Evolutionary conservation across 2,329 filamentous ascomycete species (phyloP), one percentile per base, ranked within the genome.

Genomic region (Cercospora sojina): DNA sequence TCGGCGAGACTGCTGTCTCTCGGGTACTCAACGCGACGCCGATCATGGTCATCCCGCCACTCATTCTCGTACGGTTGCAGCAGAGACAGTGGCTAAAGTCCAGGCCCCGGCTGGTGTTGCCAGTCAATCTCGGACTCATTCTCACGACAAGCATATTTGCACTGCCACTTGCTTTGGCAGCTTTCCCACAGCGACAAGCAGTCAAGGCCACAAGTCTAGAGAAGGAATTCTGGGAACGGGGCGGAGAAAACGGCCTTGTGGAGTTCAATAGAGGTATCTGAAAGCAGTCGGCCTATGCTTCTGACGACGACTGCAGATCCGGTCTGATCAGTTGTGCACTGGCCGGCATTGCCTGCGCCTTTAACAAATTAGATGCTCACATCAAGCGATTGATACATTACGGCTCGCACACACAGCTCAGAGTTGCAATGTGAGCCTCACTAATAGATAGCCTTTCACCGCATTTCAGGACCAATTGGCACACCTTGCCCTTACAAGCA

Each of bases 191-290:
- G 81, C 85, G 93, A 70, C 92, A 99, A 83, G 87, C 87, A 69
- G 90, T 98, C 49, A 86, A 85, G 70, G 93, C 91, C 1, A 85
- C 87, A 31, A 88, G 83, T 59, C 81, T 99, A 64, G 95, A 98
- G 83, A 84, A 90, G 69, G 91, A 97, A 80, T 98, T 99, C 78
- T 90, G 90, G 80, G 90, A 88, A 6, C 87, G 86, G 64, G 93
- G 92, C 32, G 94, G 93, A 0, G 86, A 90, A 70, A 86, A 86
- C 63, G 93, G 91, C 0, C 84, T 92, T 82, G 91, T 99, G n/a
- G 92, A 96, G 77, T 98, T 99, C 80, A 98, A 99, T 80, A 87
- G 95, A 75, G 95, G 95, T 12, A 94, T 99, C 74, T 97, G 62
- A 59, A 3, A 6, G 23, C 47, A 10, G 23, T n/a, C 23, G 25